Evolutionary conservation across 2,329 filamentous ascomycete species (phyloP), one percentile per base, ranked within the genome.

Genomic region (Westerdykella aurantiaca): DNA sequence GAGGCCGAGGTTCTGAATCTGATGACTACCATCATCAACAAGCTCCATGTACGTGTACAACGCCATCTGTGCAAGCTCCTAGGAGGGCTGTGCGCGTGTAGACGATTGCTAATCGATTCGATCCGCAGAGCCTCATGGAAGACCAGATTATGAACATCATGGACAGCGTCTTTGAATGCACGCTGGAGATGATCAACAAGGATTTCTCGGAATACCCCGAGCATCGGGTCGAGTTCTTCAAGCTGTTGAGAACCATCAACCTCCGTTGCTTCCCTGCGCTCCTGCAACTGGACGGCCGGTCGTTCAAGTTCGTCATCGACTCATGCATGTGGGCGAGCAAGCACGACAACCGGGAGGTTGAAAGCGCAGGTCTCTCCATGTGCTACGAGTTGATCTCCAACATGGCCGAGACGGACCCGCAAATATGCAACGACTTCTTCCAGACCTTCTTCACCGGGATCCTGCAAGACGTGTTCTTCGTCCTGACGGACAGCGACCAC

Each of bases 271-370:
- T 98, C 82, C 88, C 88, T 38, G 85, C 93, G 1, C 79, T 98
- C 17, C 78, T 98, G 53, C 94, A 95, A 70, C 82, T 98, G 29
- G 91, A 98, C 65, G 91, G 88, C 61, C 83, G 88, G 47, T 93
- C 96, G 64, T 98, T 98, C 81, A 98, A 98, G 73, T 95, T 97
- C 63, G 90, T 98, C 59, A 97, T 98, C 55, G 93, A 98, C 69
- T 95, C 91, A 31, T 98, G 94, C 76, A 89, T 97, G 78, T 98
- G 93, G 94, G 93, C 94, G n/a, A 96, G 91, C 75, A 98, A 98
- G 76, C 93, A 98, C 70, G 93, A 98, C 73, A 98, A 98, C 72
- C 86, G 93, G 48, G 89, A 96, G 64, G 93, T 98, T 23, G 93
- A 98, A 70, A 88, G 87, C 55, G 94, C 93, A 33, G 93, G 93